phyloP scores from a whole-genome alignment of 768 basidiomycete genomes.

The Hirschioporus abietinus region DNA sequence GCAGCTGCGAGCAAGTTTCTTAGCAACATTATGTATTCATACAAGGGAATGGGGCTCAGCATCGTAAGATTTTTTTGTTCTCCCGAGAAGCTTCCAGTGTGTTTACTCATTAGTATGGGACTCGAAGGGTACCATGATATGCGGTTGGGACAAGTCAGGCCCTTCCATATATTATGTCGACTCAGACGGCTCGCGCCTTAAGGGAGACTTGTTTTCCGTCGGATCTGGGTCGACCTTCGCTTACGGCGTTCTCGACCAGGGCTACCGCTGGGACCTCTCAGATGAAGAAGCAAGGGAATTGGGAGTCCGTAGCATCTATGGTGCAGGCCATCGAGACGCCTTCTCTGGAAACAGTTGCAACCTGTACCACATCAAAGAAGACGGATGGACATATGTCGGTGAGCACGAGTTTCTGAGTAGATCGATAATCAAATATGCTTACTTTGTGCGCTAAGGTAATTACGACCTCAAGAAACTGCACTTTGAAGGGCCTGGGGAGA shows the following conservation, averaged over 20 bases:
- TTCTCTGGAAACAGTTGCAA: conserved; percentile 96
- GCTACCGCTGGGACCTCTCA: conserved; percentile 86
- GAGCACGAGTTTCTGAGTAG: conserved; percentile 20
- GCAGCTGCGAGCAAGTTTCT: conserved; percentile 97
- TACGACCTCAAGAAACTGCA: conserved; percentile 89
- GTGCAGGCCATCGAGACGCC: conserved; percentile 94
- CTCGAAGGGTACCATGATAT: conserved; percentile 94
- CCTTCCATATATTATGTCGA: conserved; percentile 98
- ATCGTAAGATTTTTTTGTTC: conserved; percentile 58
- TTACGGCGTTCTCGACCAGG: conserved; percentile 96
- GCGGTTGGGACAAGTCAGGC: conserved; percentile 99
- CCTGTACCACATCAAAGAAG: conserved; percentile 89
- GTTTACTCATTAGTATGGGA: conserved; percentile 8
- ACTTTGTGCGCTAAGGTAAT: conserved; percentile 53
- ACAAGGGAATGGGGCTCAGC: conserved; percentile 98
- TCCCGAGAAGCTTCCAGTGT: conserved; percentile 2
- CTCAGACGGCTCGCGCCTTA: conserved; percentile 91
- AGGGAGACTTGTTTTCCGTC: conserved; percentile 95
- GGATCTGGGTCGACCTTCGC: conserved; percentile 98
- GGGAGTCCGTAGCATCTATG: conserved; percentile 89
- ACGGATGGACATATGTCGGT: conserved; percentile 97
- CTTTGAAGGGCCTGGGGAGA: conserved; percentile 78
- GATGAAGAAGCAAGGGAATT: conserved; percentile 94
- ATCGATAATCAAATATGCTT: conserved; percentile 5
- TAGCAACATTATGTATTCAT: conserved; percentile 87